Evolutionary conservation across 2,329 filamentous ascomycete species (phyloP).

Genomic region (Paraphoma chrysanthemicola): DNA sequence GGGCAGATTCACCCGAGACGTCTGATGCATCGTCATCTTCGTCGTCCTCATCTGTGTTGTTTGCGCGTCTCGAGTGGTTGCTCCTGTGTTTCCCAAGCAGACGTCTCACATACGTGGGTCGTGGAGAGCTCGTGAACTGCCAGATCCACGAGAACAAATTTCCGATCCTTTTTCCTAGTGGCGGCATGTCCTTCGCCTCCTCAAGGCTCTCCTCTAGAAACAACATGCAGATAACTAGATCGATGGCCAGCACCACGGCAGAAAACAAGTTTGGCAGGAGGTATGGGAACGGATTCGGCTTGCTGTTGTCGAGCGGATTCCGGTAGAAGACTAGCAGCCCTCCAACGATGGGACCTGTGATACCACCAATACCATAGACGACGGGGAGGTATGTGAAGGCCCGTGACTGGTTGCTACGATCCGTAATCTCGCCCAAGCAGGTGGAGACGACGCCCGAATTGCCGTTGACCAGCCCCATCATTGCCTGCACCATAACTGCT

Average conservation of each 20-base stretch:
- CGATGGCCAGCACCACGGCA: constrained; percentile 73
- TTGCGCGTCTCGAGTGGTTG: constrained; percentile 39
- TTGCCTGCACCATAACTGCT: constrained; percentile 80
- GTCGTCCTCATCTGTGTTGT: constrained; percentile 49
- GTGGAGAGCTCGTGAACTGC: constrained; percentile 68
- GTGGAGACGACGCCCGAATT: constrained; percentile 95
- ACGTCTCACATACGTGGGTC: constrained; percentile 65
- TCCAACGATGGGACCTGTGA: constrained; percentile 90
- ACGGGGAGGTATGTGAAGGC: constrained; percentile 95
- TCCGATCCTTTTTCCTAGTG: constrained; percentile 64
- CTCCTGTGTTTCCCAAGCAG: constrained; percentile 34
- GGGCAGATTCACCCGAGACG: constrained; percentile 36
- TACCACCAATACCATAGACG: constrained; percentile 93
- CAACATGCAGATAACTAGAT: constrained; percentile 75
- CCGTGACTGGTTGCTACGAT: constrained; percentile 89
- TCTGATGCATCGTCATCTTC: constrained; percentile 54
- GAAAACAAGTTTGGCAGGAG: constrained; percentile 83
- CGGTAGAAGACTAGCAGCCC: constrained; percentile 76
- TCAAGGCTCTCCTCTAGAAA: constrained; percentile 89
- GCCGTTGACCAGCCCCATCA: constrained; percentile 94
- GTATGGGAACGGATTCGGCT: constrained; percentile 75
- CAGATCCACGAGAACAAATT: constrained; percentile 72
- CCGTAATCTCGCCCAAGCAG: constrained; percentile 92
- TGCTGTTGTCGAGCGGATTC: constrained; percentile 61
- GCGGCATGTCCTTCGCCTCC: constrained; percentile 67